Conservation (phyloP, 192 early-diverging fungal genomes). For the Coemansia nantahalensis region DNA sequence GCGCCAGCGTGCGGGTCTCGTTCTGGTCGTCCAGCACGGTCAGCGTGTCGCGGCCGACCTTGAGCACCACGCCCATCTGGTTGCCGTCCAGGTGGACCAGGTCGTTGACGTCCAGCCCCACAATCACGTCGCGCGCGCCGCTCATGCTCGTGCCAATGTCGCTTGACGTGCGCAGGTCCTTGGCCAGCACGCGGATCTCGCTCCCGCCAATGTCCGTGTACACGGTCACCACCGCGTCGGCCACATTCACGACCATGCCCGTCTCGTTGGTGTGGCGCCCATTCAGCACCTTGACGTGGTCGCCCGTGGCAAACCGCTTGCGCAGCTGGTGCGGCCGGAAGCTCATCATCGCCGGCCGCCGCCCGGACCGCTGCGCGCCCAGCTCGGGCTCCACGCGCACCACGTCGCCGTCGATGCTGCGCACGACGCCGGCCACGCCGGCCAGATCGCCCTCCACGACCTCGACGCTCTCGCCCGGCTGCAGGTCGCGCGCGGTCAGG, state of each 20-base stretch:
- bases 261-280: slow-evolving; percentile 82
- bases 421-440: slow-evolving; percentile 73
- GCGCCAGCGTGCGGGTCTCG: slow-evolving; percentile 60
- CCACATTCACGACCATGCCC: slow-evolving; percentile 85
- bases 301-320: slow-evolving; percentile 88
- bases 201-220: slow-evolving; percentile 65
- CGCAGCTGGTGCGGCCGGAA: slow-evolving; percentile 70
- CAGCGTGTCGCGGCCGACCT: slow-evolving; percentile 71
- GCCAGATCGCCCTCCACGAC: slow-evolving; percentile 81
- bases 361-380: slow-evolving; percentile 54
- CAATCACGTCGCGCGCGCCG: slow-evolving; percentile 30
- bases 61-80: slow-evolving; percentile 78
- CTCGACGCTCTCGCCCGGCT: slow-evolving; percentile 83
- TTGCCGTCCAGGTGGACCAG: slow-evolving; percentile 75
- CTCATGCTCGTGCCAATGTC: slow-evolving; percentile 63
- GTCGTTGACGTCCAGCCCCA: slow-evolving; percentile 84
- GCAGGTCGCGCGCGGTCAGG: slow-evolving; percentile 57
- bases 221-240: slow-evolving; percentile 77
- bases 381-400: slow-evolving; percentile 68
- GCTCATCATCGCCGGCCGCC: slow-evolving; percentile 31
- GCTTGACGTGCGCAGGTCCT: slow-evolving; percentile 76
- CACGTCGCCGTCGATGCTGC: slow-evolving; percentile 65
- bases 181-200: slow-evolving; percentile 85
- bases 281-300: slow-evolving; percentile 91
- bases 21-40: slow-evolving; percentile 79